Percentiles rank a stretch among this genome's conserved stretches.
Conservation (phyloP, 768 basidiomycete species). For the Kwoniella heveanensis region DNA sequence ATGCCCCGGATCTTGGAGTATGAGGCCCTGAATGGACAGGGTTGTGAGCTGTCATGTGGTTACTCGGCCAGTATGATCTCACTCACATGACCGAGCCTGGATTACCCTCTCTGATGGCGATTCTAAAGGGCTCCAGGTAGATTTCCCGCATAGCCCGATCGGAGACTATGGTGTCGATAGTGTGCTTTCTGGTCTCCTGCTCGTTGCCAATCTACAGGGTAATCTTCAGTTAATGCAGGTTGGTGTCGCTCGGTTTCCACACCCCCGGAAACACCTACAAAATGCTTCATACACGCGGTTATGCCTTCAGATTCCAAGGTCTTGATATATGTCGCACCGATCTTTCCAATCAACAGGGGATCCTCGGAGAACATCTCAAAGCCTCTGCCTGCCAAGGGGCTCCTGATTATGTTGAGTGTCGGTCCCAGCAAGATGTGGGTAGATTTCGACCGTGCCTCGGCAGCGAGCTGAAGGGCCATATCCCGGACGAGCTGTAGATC, state of each 20-base stretch:
- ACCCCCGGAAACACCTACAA: too few species aligned
- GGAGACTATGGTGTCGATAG: too few species aligned
- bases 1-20: slow-evolving; percentile 55
- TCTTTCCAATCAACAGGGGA: slow-evolving; percentile 14
- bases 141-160: slow-evolving; percentile 71
- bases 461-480: too few species aligned
- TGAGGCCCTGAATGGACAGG: slow-evolving; percentile 64
- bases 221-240: too few species aligned
- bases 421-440: slow-evolving; percentile 66
- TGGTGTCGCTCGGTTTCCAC: too few species aligned
- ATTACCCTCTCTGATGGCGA: slow-evolving; percentile 61
- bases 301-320: slow-evolving; percentile 63
- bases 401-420: slow-evolving; percentile 78
- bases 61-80: too few species aligned
- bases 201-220: too few species aligned
- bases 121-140: slow-evolving; percentile 62
- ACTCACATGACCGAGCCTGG: slow-evolving; percentile 62
- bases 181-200: too few species aligned
- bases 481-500: too few species aligned
- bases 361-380: slow-evolving; percentile 31
- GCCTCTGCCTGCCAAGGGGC: slow-evolving; percentile 57
- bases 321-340: slow-evolving; percentile 3
- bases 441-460: too few species aligned
- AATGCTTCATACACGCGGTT: slow-evolving; percentile 79
- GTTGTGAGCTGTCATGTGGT: slow-evolving; percentile 61